Evolutionary conservation across 2,329 filamentous ascomycete species (phyloP).

Genomic region (Diaporthe vexans): DNA sequence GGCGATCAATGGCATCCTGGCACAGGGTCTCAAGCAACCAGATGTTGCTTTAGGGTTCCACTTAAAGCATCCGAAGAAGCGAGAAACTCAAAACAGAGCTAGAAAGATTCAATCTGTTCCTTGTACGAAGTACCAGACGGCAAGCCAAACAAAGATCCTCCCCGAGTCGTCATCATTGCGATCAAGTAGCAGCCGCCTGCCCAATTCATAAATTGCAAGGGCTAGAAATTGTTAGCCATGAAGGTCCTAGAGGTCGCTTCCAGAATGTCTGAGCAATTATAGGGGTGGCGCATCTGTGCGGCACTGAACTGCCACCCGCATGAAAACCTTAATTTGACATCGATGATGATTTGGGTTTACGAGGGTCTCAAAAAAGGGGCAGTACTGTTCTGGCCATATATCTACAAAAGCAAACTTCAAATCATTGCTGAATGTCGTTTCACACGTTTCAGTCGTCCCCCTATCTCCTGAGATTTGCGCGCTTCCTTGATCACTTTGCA

Average conservation of each 20-base stretch:
- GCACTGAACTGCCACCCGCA: neutral
- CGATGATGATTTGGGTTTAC: neutral
- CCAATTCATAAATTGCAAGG: neutral
- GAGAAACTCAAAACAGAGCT: no score
- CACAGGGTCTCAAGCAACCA: neutral
- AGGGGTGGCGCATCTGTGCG: neutral
- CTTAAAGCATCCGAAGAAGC: neutral
- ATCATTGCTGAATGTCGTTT: neutral
- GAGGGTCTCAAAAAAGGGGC: neutral
- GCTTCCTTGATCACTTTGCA: neutral
- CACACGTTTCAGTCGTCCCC: neutral
- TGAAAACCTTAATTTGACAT: constrained; percentile 4
- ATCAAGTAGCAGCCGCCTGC: neutral
- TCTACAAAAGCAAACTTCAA: neutral
- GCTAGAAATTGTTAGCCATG: no score
- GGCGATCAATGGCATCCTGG: no score
- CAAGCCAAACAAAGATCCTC: neutral
- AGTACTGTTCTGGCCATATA: neutral
- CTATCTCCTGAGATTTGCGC: no score
- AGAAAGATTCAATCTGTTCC: neutral
- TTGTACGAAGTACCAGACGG: neutral
- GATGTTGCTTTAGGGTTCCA: neutral
- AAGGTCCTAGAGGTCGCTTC: neutral
- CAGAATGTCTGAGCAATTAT: neutral
- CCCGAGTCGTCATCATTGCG: neutral